These are phyloP conservation scores for Dothistroma pini DNA, from an alignment of 2,329 filamentous ascomycete genomes.

Conservation along the genomic window DNA sequence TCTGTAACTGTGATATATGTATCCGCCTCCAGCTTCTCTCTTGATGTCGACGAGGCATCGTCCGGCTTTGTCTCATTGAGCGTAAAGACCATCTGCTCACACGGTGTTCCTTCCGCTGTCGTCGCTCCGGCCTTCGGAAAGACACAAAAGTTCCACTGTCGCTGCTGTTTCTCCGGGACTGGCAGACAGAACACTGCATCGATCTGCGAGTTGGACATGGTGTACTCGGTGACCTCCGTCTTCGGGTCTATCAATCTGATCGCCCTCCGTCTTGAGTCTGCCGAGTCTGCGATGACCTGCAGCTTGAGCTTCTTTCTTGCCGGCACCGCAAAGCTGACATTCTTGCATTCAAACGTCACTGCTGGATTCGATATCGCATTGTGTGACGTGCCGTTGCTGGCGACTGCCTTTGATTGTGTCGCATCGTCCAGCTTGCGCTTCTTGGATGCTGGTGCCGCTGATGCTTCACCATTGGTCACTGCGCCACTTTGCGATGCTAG, in stretches of 20 bases:
- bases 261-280: constrained; percentile 25
- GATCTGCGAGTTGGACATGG: constrained; percentile 50
- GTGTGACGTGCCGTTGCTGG: constrained; percentile 9
- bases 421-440: constrained; percentile 50
- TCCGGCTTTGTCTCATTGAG: constrained; percentile 50
- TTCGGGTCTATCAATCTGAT: constrained; percentile 29
- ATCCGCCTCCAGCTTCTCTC: constrained; percentile 39
- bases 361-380: constrained; percentile 33
- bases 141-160: constrained; percentile 61
- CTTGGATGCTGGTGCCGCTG: constrained; percentile 35
- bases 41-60: constrained; percentile 39
- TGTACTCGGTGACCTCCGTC: constrained; percentile 35
- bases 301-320: constrained; percentile 62
- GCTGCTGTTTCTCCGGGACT: constrained; percentile 61
- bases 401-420: constrained; percentile 5
- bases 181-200: constrained; percentile 60
- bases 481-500: constrained; percentile 22
- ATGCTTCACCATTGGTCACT: constrained; percentile 27
- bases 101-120: constrained; percentile 31
- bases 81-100: constrained; percentile 59
- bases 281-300: constrained; percentile 46
- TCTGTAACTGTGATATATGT: constrained; percentile 45
- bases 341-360: constrained; percentile 46
- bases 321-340: constrained; percentile 59
- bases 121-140: constrained; percentile 52